phyloP scores from a whole-genome alignment of 73 alveolate species.

The Paramecium sexaurelia region DNA sequence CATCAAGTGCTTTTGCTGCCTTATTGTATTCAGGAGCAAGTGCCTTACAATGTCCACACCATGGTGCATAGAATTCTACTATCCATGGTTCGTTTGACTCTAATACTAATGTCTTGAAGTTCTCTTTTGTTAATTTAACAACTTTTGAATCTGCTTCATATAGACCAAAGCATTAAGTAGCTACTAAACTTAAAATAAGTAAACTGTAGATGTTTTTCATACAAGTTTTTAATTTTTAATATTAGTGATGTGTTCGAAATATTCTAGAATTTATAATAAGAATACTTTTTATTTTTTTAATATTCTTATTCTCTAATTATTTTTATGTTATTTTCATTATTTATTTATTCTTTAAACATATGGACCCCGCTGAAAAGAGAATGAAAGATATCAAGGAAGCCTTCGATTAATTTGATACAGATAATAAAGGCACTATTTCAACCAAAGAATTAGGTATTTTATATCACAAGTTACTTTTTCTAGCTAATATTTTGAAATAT shows the following conservation, averaged over 20 bases:
- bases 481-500: slow-evolving; percentile 57
- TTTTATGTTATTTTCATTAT: neutral
- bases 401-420: slow-evolving; percentile 63
- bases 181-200: neutral
- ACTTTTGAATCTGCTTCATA: slow-evolving; percentile 77
- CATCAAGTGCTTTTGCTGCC: slow-evolving; percentile 90
- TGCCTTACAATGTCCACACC: slow-evolving; percentile 97
- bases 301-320: neutral
- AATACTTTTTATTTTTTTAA: neutral
- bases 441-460: slow-evolving; percentile 59
- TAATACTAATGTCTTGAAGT: slow-evolving; percentile 82
- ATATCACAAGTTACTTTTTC: neutral
- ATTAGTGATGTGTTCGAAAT: slow-evolving; percentile 30
- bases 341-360: neutral
- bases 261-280: slow-evolving; percentile 21
- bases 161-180: neutral
- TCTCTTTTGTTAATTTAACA: slow-evolving; percentile 82
- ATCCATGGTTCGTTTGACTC: slow-evolving; percentile 89
- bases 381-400: slow-evolving; percentile 60
- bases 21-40: slow-evolving; percentile 95
- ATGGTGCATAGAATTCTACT: slow-evolving; percentile 82
- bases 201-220: neutral
- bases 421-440: slow-evolving; percentile 72
- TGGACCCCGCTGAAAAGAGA: slow-evolving; percentile 47
- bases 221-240: neutral